Evolutionary conservation across 1,284 basidiomycete genomes (phyloP), one percentile per base, ranked within the genome.

Genomic region (Athelia sp.): DNA sequence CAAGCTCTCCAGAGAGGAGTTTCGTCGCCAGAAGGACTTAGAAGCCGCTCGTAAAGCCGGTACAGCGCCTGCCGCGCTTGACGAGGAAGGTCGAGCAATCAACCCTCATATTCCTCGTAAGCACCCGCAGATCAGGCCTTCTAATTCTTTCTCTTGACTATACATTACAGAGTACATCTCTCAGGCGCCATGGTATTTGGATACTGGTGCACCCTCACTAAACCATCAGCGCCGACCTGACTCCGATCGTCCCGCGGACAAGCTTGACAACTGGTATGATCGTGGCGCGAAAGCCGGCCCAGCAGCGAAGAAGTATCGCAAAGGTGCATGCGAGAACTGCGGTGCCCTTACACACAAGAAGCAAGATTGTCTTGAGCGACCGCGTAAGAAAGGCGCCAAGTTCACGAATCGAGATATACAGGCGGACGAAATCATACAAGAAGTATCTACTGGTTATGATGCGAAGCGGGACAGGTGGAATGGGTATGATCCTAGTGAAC

Each of bases 391-490:
- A 63, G 97, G 97, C 29, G 97, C 97, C 40, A 97, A 89, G 71
- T 98, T 79, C 69, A 93, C 94, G 19, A 89, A 88, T 70, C 88
- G 84, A 67, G 77, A 96, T 62, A 98, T 99, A 54, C 85, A 86
- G 49, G 79, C 91, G 2, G 97, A 99, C 68, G 97, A 99, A 63
- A 68, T 94, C 21, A 71, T 96, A 45, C 88, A 94, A 65, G 81
- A 91, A 1, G 75, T 94, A 17, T 72, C 82, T 31, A 67, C 75
- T n/a, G 93, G 91, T 15, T 99, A 93, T 61, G 96, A 91, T 60
- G 92, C 93, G 40, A 99, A 99, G 72, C 81, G 97, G 40, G 97
- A 99, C 66, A 72, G 97, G 49, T 99, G 97, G 95, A 98, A 98
- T 67, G 97, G 97, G 3, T 99, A 99, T 66, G 94, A 99, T 64